Percentiles rank a stretch among this genome's conserved stretches.
Evolutionary conservation across 2,329 filamentous ascomycete genomes (phyloP).

Genomic region (Pezicula radicicola): DNA sequence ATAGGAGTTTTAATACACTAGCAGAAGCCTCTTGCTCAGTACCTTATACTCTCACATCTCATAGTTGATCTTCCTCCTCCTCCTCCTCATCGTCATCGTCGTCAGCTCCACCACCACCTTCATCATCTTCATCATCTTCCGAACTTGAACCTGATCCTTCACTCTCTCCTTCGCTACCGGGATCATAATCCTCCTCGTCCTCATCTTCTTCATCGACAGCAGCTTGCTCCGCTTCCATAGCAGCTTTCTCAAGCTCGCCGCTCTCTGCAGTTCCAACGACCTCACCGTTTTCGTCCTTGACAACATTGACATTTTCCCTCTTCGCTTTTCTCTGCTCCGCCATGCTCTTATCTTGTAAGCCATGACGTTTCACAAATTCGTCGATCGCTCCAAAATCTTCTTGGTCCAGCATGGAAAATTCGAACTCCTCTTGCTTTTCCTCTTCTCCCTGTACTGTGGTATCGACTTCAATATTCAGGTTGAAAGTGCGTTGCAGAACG

Average conservation of each 20-base stretch:
- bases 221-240: slow-evolving; percentile 31
- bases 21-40: too few relatives aligned
- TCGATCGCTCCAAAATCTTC: slow-evolving; percentile 64
- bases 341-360: slow-evolving; percentile 65
- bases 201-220: slow-evolving; percentile 59
- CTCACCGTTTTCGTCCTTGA: slow-evolving; percentile 37
- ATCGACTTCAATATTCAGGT: slow-evolving; percentile 58
- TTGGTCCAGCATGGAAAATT: slow-evolving; percentile 69
- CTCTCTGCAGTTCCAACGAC: slow-evolving; percentile 36
- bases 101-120: slow-evolving; percentile 29
- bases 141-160: slow-evolving; percentile 51
- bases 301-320: slow-evolving; percentile 52
- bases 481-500: slow-evolving; percentile 67
- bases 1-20: too few relatives aligned
- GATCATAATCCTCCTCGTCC: slow-evolving; percentile 66
- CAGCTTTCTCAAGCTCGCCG: slow-evolving; percentile 27
- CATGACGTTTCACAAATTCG: slow-evolving; percentile 57
- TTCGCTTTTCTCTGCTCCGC: slow-evolving; percentile 65
- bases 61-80: slow-evolving; percentile 10
- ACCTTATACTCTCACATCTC: background rate
- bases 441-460: slow-evolving; percentile 40
- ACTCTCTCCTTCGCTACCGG: slow-evolving; percentile 49
- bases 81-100: slow-evolving; percentile 17
- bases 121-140: slow-evolving; percentile 44
- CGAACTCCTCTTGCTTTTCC: slow-evolving; percentile 52